These are phyloP conservation scores for Phytophthora pseudosyringae DNA, from an alignment of 352 stramenopile genomes.

Conservation along the genomic window DNA sequence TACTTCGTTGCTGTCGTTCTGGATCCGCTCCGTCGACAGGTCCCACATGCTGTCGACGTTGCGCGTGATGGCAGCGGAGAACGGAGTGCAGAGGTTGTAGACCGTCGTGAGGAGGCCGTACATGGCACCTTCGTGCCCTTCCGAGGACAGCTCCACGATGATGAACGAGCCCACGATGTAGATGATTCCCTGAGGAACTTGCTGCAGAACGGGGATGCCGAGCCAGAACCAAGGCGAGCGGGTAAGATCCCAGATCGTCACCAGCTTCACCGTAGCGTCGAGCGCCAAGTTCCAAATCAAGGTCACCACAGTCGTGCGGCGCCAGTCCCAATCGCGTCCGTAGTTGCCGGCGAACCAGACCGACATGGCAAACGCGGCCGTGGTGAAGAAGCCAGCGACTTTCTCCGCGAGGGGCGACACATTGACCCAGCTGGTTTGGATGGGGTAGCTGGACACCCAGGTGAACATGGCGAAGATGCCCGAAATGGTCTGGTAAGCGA, in stretches of 20 bases:
- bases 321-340: conserved; percentile 67
- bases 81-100: conserved; percentile 54
- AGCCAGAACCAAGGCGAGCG: conserved; percentile 66
- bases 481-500: conserved; percentile 47
- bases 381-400: conserved; percentile 40
- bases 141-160: conserved; percentile 59
- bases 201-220: conserved; percentile 46
- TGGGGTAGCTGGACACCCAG: conserved; percentile 43
- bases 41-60: conserved; percentile 53
- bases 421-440: conserved; percentile 51
- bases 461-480: conserved; percentile 53
- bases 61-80: conserved; percentile 47
- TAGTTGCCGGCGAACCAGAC: conserved; percentile 64
- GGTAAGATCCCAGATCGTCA: conserved; percentile 60
- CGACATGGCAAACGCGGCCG: conserved; percentile 35
- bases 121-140: conserved; percentile 69
- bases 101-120: conserved; percentile 73
- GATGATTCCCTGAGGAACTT: conserved; percentile 54
- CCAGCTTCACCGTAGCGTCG: conserved; percentile 43
- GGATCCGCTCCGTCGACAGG: conserved; percentile 53
- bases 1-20: conserved; percentile 53
- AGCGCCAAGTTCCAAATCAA: conserved; percentile 45
- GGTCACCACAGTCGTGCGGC: conserved; percentile 38
- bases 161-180: conserved; percentile 71
- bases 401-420: conserved; percentile 54